Base-by-base conservation (phyloP, 108 stramenopile species). In the Nannochloropsis gaditana region DNA sequence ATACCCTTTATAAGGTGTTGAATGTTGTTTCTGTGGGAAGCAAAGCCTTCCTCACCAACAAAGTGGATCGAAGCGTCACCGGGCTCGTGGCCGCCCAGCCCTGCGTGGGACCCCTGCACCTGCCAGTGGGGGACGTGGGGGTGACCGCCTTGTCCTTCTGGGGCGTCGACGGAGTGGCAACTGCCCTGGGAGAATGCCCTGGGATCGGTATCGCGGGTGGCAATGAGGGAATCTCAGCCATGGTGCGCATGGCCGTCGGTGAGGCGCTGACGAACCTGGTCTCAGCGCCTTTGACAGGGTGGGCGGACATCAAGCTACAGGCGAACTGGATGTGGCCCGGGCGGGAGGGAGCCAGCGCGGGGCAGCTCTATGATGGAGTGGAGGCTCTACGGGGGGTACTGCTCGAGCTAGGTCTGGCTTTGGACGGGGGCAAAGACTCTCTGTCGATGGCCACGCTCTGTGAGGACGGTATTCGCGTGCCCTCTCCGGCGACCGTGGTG, bases 271-370 rank as follows among this genome's bases (percentile, higher is more conserved):
- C 97, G 3, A 98, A 98, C 91, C 88, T 98, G 9, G 93, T 95
- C 83, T 96, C 94, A 93, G 97, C 97, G 42, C 93, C 93, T 87
- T 93, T 98, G 47, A 93, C 95, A 10, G 93, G 89, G 82, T 93
- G 96, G 73, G 92, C 92, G 82, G 95, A 96, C 83, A 94, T 96
- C 89, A 96, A 96, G 87, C 59, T 73, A n/a, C 59, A 94, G 87
- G 97, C 96, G 42, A 99, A 99, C 90, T 99, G 99, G 99, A 99
- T 99, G 99, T 99, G 97, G 88, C 97, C 99, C 31, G 97, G 97
- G 79, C 98, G 98, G 90, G 95, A 98, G 21, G 91, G 93, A 10
- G 99, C 97, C 9, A 97, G 98, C 88, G 97, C 96, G 80, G 94
- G 97, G 21, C 95, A 94, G 88, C 97, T 99, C 96, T 98, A 94